Percentiles rank a stretch among this genome's conserved stretches.
phyloP scores from a whole-genome alignment of 176 grass and related monocot genomes.

The Aegilops bicornis region DNA sequence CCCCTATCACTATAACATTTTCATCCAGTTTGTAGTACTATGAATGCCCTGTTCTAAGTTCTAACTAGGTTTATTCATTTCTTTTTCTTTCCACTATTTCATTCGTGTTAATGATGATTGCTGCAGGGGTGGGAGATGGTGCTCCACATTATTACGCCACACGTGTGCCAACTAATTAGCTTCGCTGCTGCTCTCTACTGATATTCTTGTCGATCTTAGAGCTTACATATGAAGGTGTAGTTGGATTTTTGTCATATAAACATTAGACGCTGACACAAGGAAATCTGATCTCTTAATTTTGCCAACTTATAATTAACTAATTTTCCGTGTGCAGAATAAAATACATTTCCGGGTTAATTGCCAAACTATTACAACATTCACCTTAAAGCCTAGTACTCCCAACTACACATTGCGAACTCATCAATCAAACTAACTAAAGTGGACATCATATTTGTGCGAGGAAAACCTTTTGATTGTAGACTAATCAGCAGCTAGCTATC shows the following conservation, averaged over 20 bases:
- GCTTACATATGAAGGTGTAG: neutral
- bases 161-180: slow-evolving; percentile 40
- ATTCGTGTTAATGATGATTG: slow-evolving; percentile 40
- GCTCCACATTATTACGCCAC: slow-evolving; percentile 41
- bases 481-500: neutral
- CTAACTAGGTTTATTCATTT: neutral
- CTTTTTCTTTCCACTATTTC: neutral
- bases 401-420: neutral
- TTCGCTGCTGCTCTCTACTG: neutral
- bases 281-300: neutral
- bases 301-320: neutral
- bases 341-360: neutral
- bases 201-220: slow-evolving; percentile 2
- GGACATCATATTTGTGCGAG: neutral
- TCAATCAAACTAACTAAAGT: neutral
- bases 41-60: slow-evolving; percentile 9
- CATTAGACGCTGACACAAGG: too few species aligned
- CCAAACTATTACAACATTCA: neutral
- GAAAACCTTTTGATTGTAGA: neutral
- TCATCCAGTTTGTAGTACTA: neutral
- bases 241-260: neutral
- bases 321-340: neutral
- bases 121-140: slow-evolving; percentile 33
- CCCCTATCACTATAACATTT: neutral
- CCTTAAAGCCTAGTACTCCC: neutral